Conservation (phyloP, 2,329 filamentous ascomycete genomes). For the Uncinocarpus reesii region DNA sequence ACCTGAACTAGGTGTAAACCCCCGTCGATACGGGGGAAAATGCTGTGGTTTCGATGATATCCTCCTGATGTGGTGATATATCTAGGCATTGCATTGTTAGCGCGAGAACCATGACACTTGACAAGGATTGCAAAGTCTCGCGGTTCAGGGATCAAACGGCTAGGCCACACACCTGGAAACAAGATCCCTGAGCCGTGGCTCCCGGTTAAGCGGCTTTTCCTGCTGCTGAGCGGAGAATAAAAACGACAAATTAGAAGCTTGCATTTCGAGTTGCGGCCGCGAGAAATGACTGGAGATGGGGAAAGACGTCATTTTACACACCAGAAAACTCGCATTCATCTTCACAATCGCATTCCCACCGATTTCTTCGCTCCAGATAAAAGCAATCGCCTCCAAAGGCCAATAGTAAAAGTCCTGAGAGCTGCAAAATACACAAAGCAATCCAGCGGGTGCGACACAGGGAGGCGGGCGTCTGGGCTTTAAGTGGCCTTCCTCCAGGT, state of each 20-base stretch:
- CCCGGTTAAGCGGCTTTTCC: constrained; percentile 16
- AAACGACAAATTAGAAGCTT: constrained; percentile 4
- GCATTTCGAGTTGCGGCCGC: background rate
- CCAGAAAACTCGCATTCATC: too few species aligned
- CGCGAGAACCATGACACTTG: background rate
- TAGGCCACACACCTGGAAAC: constrained; percentile 16
- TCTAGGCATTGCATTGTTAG: constrained; percentile 22
- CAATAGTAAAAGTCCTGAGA: background rate
- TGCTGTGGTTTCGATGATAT: constrained; percentile 51
- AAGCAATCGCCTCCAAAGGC: background rate
- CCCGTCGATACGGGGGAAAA: constrained; percentile 42
- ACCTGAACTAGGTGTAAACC: constrained; percentile 37
- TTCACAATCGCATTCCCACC: too few species aligned
- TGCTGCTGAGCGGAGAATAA: constrained; percentile 4
- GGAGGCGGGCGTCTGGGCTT: background rate
- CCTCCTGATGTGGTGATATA: constrained; percentile 43
- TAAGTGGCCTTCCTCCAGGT: background rate
- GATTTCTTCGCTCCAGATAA: too few species aligned
- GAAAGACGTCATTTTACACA: constrained; percentile 1
- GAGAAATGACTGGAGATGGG: background rate
- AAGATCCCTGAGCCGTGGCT: constrained; percentile 17
- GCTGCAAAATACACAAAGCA: background rate
- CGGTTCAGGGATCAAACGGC: background rate
- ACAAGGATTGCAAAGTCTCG: background rate
- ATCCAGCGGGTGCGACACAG: background rate